Evolutionary conservation across 2,329 filamentous ascomycete species (phyloP), one percentile per base, ranked within the genome.

Genomic region (Nothophaeocryptopus gaeumannii): DNA sequence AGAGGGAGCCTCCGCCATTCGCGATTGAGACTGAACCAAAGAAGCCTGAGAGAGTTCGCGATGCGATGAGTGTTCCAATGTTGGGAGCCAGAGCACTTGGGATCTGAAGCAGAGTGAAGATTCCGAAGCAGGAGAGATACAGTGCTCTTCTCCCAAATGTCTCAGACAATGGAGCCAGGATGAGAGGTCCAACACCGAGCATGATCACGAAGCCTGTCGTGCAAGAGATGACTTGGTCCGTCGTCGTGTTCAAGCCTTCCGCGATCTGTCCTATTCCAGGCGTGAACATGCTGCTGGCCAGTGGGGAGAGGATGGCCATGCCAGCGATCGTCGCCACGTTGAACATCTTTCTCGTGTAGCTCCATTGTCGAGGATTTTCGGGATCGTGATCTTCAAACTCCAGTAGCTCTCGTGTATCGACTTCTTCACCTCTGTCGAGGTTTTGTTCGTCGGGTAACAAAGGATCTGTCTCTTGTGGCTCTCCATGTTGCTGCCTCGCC

Each of bases 1-100:
- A 70, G n/a, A 78, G 74, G 0, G 72, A 77, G 1, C 76, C 75
- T 5, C 76, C 76, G 1, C 77, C 77, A 59, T 76, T 78, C 0
- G 75, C 73, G 39, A 78, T 73, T 0, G 73, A 74, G 0, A 78
- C 71, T 53, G 70, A 74, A 1, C 76, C 76, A 57, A 77, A 78
- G 62, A 78, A 77, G 4, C 75, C 76, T 2, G 72, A 60, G 3
- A 78, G 50, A 2, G 73, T 74, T 33, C 76, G 65, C 36, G 76
- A 64, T 1, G 66, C 67, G 34, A 78, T 72, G 11, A 78, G 55
- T 2, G 65, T 68, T 13, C 49, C 68, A 13, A 77, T 71, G 48
- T 78, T 78, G 1, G 75, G 76, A 10, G 69, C 67, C 38, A 78
- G 60, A 1, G 74, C 76, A 5, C 71, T 68, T 0, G 74, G 75